These are phyloP conservation scores for Dendrobium huoshanense DNA, from an alignment of 106 monocot species.

Conservation along the genomic window DNA sequence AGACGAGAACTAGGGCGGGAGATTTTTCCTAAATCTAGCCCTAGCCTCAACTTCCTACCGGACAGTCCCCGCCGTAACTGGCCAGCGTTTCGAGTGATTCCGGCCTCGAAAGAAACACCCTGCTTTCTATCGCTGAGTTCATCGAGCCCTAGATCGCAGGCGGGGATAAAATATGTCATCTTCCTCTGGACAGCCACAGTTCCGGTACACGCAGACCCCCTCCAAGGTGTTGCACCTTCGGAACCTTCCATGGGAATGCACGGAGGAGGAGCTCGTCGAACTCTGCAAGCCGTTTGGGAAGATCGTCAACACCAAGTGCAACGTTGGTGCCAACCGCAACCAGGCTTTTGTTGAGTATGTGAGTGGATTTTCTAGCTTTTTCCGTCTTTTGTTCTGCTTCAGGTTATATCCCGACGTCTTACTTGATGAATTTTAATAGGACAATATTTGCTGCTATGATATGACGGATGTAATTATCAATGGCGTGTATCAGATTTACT, in stretches of 20 bases:
- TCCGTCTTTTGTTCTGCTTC: not conserved
- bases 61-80: not conserved
- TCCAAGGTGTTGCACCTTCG: conserved; percentile 91
- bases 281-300: conserved; percentile 85
- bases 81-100: not conserved
- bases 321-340: conserved; percentile 88
- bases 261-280: conserved; percentile 84
- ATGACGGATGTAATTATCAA: no score
- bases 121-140: not conserved
- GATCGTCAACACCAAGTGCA: conserved; percentile 91
- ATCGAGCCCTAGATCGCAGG: not conserved
- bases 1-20: not conserved
- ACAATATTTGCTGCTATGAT: not conserved
- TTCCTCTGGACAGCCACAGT: conserved; percentile 60
- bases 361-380: conserved; percentile 9
- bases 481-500: not conserved
- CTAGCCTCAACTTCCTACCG: not conserved
- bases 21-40: not conserved
- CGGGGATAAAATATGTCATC: conserved; percentile 31
- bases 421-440: not conserved
- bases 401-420: not conserved
- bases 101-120: not conserved
- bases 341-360: conserved; percentile 95
- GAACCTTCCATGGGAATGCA: conserved; percentile 90
- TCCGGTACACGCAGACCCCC: conserved; percentile 90